A percentile compares a stretch with the other conserved stretches of the same genome.
These are phyloP conservation scores for Xerocomellus intermedius DNA, from an alignment of 768 basidiomycete genomes.

Conservation along the genomic window DNA sequence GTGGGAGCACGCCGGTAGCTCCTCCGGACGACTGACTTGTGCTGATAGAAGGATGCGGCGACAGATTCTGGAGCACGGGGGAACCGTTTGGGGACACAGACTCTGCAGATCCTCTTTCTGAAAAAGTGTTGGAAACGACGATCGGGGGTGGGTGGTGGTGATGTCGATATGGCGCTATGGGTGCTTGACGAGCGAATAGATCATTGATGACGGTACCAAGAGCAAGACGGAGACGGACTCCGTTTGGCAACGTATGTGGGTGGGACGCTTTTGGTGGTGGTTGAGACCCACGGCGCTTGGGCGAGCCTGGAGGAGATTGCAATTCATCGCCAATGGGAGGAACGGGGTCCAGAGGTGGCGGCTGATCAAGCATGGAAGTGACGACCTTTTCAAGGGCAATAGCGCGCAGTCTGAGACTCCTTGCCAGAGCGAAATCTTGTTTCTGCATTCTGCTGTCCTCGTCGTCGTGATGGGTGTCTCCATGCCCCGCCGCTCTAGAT, in stretches of 20 bases:
- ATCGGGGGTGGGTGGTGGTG: conserved; percentile 37
- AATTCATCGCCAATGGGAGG: conserved; percentile 48
- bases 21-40: conserved; percentile 18
- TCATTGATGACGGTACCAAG: conserved; percentile 79
- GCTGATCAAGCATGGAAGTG: conserved; percentile 76
- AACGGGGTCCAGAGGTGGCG: conserved; percentile 59
- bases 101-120: conserved; percentile 25
- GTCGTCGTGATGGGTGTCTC: conserved; percentile 49
- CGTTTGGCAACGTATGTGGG: conserved; percentile 72
- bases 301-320: conserved; percentile 51
- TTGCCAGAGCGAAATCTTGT: conserved; percentile 64
- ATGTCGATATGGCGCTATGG: conserved; percentile 37
- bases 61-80: conserved; percentile 21
- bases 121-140: conserved; percentile 27
- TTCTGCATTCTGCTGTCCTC: conserved; percentile 55
- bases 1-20: conserved; percentile 23
- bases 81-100: conserved; percentile 22
- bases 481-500: conserved; percentile 52
- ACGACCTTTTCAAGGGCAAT: conserved; percentile 84
- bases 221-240: conserved; percentile 74
- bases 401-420: conserved; percentile 64
- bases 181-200: conserved; percentile 70
- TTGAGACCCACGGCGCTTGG: conserved; percentile 34
- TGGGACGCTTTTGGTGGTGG: conserved; percentile 36
- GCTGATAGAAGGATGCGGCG: conserved; percentile 24